Conservation (phyloP, 495 filamentous ascomycete species). For the Neohortaea acidophila region DNA sequence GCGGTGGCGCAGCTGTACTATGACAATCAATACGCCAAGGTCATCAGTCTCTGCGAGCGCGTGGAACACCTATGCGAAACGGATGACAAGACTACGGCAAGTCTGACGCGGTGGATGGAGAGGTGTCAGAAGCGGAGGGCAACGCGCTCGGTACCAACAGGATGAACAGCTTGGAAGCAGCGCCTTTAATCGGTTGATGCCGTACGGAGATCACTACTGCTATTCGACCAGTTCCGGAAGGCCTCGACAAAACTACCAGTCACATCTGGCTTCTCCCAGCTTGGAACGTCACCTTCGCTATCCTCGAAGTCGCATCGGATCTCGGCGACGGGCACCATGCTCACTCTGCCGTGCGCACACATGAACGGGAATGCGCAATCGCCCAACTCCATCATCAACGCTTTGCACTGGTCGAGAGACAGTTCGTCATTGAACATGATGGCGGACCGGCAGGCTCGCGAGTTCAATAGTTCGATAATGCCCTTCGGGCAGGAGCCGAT, state of each 20-base stretch:
- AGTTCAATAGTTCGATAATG: conserved; percentile 79
- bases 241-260: too few relatives aligned
- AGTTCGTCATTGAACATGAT: conserved; percentile 95
- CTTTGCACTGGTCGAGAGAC: conserved; percentile 46
- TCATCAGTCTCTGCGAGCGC: conserved; percentile 7
- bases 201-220: too few relatives aligned
- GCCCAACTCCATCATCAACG: conserved; percentile 46
- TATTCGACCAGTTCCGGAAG: too few relatives aligned
- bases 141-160: too few relatives aligned
- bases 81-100: conserved; percentile 7
- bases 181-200: too few relatives aligned
- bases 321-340: conserved; percentile 31
- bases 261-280: too few relatives aligned
- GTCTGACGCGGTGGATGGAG: conserved; percentile 8
- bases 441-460: conserved; percentile 73
- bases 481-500: conserved; percentile 56
- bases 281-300: too few relatives aligned
- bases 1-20: conserved; percentile 18
- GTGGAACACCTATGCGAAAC: conserved; percentile 1
- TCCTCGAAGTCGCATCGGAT: too few relatives aligned
- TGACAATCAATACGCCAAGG: conserved; percentile 3
- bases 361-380: conserved; percentile 75
- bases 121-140: not conserved
- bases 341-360: conserved; percentile 44
- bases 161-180: too few relatives aligned